phyloP scores from a whole-genome alignment of 306 rosid genomes.

The Lagenaria siceraria region DNA sequence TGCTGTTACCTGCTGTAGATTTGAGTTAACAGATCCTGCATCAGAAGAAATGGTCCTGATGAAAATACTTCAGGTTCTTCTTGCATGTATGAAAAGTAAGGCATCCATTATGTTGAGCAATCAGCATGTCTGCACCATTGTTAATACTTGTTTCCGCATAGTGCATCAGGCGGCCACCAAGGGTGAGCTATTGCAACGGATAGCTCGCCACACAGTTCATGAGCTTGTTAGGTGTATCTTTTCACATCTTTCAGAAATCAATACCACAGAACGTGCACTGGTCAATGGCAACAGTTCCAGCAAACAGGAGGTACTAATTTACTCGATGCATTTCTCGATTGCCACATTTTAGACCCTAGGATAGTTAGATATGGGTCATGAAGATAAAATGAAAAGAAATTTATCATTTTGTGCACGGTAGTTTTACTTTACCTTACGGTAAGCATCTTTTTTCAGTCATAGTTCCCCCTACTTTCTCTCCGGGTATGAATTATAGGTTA shows the following conservation, averaged over 20 bases:
- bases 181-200: conserved; percentile 85
- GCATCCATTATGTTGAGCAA: conserved; percentile 87
- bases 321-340: not conserved
- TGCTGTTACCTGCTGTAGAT: conserved; percentile 93
- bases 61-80: conserved; percentile 94
- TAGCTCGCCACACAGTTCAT: conserved; percentile 85
- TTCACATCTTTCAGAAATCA: conserved; percentile 88
- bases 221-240: conserved; percentile 87
- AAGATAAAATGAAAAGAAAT: not conserved
- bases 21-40: conserved; percentile 89
- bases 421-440: not conserved
- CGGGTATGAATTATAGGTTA: not conserved
- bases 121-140: conserved; percentile 94
- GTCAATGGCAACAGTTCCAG: conserved; percentile 10
- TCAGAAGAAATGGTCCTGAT: conserved; percentile 87
- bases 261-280: conserved; percentile 32
- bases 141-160: conserved; percentile 89
- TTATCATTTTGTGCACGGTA: not conserved
- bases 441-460: not conserved
- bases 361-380: not conserved
- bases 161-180: conserved; percentile 93
- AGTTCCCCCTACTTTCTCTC: not conserved
- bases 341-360: not conserved
- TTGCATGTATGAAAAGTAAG: conserved; percentile 93
- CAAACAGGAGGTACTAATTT: conserved; percentile 14